Percentiles rank a stretch among this genome's conserved stretches.
phyloP scores from a whole-genome alignment of 1,284 basidiomycete species.

The Sporisorium exsertum region DNA sequence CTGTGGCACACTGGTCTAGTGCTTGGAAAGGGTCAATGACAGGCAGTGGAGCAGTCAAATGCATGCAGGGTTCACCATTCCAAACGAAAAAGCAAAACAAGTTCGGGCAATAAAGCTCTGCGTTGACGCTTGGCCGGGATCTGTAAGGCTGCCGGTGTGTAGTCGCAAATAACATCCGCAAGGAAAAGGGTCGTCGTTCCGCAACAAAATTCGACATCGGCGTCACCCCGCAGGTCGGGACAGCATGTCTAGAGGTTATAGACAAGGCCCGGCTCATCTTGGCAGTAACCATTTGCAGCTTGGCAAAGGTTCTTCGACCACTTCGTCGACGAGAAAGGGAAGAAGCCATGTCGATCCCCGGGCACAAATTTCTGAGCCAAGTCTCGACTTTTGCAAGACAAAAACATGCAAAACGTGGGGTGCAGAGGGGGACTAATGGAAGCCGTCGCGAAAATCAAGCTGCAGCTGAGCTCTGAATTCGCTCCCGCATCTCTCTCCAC shows the following conservation, averaged over 20 bases:
- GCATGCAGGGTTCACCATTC: conserved; percentile 32
- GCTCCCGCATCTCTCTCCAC: no score
- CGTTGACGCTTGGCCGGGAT: neutral
- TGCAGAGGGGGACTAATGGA: conserved; percentile 2
- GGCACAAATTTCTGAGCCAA: neutral
- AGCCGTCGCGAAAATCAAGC: conserved; percentile 27
- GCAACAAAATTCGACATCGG: neutral
- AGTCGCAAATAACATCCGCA: neutral
- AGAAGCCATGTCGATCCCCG: neutral
- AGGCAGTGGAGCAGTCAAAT: conserved; percentile 4
- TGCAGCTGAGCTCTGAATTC: conserved; percentile 9
- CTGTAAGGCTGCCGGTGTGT: neutral
- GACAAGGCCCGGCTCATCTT: neutral
- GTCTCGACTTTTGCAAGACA: neutral
- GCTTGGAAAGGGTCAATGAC: neutral
- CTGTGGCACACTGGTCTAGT: neutral
- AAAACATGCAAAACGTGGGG: conserved; percentile 19
- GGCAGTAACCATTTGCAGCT: no score
- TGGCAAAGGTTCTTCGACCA: neutral
- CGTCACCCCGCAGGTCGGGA: neutral
- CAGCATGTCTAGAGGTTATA: conserved; percentile 11
- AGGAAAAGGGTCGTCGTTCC: neutral
- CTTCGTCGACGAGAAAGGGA: no score
- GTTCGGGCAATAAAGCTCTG: neutral
- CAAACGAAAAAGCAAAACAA: neutral